These are phyloP conservation scores for Spathaspora girioi DNA, from an alignment of 805 yeast species.

Conservation along the genomic window DNA sequence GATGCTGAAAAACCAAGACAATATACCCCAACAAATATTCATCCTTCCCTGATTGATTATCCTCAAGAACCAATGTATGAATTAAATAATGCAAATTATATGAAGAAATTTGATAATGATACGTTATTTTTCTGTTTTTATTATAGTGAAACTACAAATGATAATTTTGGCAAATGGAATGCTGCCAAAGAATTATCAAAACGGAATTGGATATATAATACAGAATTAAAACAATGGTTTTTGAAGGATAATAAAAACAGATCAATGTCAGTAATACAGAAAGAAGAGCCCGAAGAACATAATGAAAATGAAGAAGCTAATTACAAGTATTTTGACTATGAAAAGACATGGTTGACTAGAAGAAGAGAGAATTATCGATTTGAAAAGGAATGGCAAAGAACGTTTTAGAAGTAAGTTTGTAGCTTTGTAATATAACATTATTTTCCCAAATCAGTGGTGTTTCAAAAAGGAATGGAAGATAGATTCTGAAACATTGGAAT, in stretches of 20 bases:
- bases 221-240: conserved; percentile 76
- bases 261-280: conserved; percentile 18
- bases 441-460: background rate
- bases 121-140: conserved; percentile 91
- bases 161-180: conserved; percentile 34
- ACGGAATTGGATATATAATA: conserved; percentile 81
- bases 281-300: conserved; percentile 5
- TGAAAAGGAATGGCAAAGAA: conserved; percentile 26
- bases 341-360: conserved; percentile 50
- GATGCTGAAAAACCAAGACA: conserved; percentile 83
- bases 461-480: background rate
- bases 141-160: conserved; percentile 48
- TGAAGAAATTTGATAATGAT: conserved; percentile 75
- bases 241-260: conserved; percentile 55
- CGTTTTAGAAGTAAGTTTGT: conserved; percentile 13
- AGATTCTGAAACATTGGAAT: too few relatives aligned
- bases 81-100: conserved; percentile 54
- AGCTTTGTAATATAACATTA: background rate
- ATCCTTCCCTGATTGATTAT: conserved; percentile 84
- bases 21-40: conserved; percentile 76
- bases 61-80: conserved; percentile 82
- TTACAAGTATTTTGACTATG: conserved; percentile 85
- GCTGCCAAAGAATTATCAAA: conserved; percentile 77
- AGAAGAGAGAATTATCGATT: conserved; percentile 39
- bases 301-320: conserved; percentile 32